phyloP scores from a whole-genome alignment of 257 asterid genomes.

The Echites panduratus region DNA sequence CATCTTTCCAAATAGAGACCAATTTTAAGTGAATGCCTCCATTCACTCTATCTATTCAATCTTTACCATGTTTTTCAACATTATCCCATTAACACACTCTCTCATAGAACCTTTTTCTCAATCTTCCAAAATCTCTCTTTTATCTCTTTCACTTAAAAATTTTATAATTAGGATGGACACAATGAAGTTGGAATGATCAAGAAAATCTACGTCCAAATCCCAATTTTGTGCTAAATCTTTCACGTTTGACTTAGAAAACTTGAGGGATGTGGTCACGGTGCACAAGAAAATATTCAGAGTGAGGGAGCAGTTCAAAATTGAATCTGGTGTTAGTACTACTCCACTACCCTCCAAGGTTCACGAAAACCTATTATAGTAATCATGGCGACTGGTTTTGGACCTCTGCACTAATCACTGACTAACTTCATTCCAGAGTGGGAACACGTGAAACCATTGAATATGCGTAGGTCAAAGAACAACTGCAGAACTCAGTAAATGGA shows the following conservation, averaged over 20 bases:
- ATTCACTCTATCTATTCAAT: too few relatives aligned
- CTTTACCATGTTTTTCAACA: too few relatives aligned
- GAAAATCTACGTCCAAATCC: too few relatives aligned
- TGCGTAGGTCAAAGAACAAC: slow-evolving; percentile 20
- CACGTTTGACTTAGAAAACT: not conserved
- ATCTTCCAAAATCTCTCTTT: too few relatives aligned
- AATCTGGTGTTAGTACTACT: slow-evolving; percentile 22
- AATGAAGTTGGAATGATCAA: too few relatives aligned
- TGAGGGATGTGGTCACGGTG: too few relatives aligned
- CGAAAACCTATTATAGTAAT: slow-evolving; percentile 41
- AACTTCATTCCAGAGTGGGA: slow-evolving; percentile 1
- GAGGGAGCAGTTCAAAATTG: slow-evolving; percentile 39
- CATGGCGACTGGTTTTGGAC: slow-evolving; percentile 26
- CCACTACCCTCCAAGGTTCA: slow-evolving; percentile 33
- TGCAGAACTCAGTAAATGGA: not conserved
- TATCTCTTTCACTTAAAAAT: too few relatives aligned
- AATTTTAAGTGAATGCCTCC: too few relatives aligned
- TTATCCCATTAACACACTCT: too few relatives aligned
- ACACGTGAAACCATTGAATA: slow-evolving; percentile 72
- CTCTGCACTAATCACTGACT: slow-evolving; percentile 9
- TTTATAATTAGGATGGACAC: too few relatives aligned
- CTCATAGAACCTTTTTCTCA: too few relatives aligned
- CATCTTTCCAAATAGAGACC: not conserved
- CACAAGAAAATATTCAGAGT: not conserved
- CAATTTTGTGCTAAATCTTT: not conserved